These are phyloP conservation scores for Phytophthora hybrid DNA, from an alignment of 352 stramenopile genomes.

Conservation along the genomic window DNA sequence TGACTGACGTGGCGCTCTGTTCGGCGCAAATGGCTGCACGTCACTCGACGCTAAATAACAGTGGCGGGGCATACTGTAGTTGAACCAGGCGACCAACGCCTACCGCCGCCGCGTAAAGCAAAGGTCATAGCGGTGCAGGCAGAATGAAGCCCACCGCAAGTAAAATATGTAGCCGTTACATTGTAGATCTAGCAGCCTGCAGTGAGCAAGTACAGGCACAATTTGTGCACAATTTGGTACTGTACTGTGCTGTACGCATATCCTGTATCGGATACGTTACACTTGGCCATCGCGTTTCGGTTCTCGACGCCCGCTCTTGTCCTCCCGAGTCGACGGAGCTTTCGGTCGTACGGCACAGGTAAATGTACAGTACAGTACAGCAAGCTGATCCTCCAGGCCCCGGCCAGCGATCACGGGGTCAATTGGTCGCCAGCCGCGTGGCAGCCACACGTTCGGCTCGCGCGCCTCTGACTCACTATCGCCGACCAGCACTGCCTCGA, in stretches of 20 bases:
- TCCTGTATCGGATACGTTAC: no score
- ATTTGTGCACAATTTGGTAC: no score
- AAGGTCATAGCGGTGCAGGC: no score
- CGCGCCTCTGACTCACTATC: background rate
- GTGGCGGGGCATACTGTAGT: background rate
- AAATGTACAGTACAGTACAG: no score
- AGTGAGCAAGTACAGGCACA: background rate
- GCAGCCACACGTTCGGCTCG: background rate
- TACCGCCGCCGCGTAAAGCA: no score
- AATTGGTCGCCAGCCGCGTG: background rate
- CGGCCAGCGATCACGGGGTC: background rate
- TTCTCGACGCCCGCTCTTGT: conserved; percentile 1
- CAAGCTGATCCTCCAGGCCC: no score
- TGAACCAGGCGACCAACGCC: background rate
- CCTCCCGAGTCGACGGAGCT: background rate
- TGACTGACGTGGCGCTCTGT: background rate
- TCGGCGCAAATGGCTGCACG: background rate
- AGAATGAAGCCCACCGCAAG: no score
- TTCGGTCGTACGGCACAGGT: no score
- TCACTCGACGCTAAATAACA: background rate
- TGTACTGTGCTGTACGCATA: background rate
- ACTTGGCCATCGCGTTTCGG: background rate
- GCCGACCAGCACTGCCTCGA: conserved; percentile 4
- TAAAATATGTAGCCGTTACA: no score
- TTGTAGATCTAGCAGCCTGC: no score